Evolutionary conservation across 805 yeast genomes (phyloP).

Genomic region (Candida glaebosa): DNA sequence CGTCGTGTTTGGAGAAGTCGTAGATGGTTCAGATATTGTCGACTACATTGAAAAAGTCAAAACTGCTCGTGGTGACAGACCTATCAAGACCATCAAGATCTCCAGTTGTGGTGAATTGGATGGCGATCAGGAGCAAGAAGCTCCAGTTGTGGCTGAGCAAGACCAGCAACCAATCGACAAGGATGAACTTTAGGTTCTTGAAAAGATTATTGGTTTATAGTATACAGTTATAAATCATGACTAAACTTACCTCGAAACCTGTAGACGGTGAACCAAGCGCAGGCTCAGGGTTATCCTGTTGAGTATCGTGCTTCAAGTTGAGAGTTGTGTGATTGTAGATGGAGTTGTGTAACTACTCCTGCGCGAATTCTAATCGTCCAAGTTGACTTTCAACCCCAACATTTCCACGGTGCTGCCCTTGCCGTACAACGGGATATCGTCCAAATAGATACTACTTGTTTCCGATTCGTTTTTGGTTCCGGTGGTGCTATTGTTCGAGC

Average conservation of each 20-base stretch:
- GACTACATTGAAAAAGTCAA: constrained; percentile 67
- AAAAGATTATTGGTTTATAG: too few relatives aligned
- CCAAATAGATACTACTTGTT: constrained; percentile 25
- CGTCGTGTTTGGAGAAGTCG: constrained; percentile 94
- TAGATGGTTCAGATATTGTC: constrained; percentile 84
- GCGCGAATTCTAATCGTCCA: constrained; percentile 4
- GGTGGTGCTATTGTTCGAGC: constrained; percentile 8
- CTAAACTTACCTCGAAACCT: too few relatives aligned
- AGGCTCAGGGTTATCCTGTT: too few relatives aligned
- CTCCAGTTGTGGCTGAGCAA: constrained; percentile 17
- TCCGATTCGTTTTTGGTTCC: constrained; percentile 9
- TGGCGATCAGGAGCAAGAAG: constrained; percentile 18
- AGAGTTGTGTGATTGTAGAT: too few relatives aligned
- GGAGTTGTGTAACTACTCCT: too few relatives aligned
- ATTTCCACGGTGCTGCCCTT: constrained; percentile 37
- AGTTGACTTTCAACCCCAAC: constrained; percentile 28
- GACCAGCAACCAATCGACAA: constrained; percentile 9
- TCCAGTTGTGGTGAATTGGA: constrained; percentile 67
- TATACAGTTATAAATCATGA: too few relatives aligned
- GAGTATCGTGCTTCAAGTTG: too few relatives aligned
- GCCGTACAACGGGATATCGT: constrained; percentile 38
- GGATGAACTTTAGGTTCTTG: constrained; percentile 31
- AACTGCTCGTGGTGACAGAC: constrained; percentile 65
- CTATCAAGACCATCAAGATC: constrained; percentile 62
- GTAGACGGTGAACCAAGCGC: too few relatives aligned